A percentile compares a stretch with the other conserved stretches of the same genome.
These are phyloP conservation scores for Podaxis sp. DNA, from an alignment of 768 basidiomycete species.

Conservation along the genomic window DNA sequence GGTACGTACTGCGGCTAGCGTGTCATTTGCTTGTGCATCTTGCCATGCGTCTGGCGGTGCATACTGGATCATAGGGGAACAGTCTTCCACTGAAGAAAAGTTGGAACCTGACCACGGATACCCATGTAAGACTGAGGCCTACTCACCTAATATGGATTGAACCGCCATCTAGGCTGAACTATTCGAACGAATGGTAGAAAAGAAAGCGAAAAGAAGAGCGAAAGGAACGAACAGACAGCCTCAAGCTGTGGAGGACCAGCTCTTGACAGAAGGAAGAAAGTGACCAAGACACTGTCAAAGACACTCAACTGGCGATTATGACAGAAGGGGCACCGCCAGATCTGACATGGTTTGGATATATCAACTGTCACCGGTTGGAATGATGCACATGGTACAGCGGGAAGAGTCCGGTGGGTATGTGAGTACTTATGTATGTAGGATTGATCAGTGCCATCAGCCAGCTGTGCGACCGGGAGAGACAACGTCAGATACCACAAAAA, in stretches of 20 bases:
- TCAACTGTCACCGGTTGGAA: neutral
- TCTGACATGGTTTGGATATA: conserved; percentile 8
- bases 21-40: conserved; percentile 41
- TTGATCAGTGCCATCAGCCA: too few relatives aligned
- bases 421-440: neutral
- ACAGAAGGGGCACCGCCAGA: neutral
- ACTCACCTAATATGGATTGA: conserved; percentile 42
- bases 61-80: conserved; percentile 55
- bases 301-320: neutral
- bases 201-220: conserved; percentile 19
- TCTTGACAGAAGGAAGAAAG: conserved; percentile 4
- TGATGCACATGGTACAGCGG: neutral
- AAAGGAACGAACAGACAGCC: conserved; percentile 20
- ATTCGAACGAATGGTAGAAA: conserved; percentile 21
- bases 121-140: neutral
- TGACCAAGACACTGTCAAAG: neutral
- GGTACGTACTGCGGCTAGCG: conserved; percentile 35
- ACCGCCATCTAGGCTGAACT: conserved; percentile 47
- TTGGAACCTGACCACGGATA: neutral
- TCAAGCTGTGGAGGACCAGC: conserved; percentile 12
- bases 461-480: too few relatives aligned
- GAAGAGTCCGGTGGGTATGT: neutral
- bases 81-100: conserved; percentile 50
- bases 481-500: too few relatives aligned
- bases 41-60: conserved; percentile 49